These are phyloP conservation scores for Kodamaea plutei DNA, from an alignment of 1,139 yeast species.

Conservation along the genomic window DNA sequence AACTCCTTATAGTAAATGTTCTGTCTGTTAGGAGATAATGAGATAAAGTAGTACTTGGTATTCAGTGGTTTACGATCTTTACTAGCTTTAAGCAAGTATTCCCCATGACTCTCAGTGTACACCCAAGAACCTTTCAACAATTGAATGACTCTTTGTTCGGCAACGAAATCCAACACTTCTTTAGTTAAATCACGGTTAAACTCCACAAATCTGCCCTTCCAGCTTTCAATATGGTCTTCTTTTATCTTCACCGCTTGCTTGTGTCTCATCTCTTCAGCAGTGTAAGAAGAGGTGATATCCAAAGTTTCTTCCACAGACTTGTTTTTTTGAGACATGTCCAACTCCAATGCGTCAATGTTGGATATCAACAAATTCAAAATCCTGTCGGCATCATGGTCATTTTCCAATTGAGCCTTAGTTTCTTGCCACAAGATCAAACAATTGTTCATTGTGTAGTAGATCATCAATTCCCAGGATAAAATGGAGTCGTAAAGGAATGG, in stretches of 20 bases:
- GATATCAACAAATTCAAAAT: slow-evolving; percentile 39
- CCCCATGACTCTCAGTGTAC: slow-evolving; percentile 61
- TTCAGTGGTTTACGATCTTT: slow-evolving; percentile 20
- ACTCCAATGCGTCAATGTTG: slow-evolving; percentile 29
- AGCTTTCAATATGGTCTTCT: slow-evolving; percentile 22
- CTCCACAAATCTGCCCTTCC: slow-evolving; percentile 37
- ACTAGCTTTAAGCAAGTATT: slow-evolving; percentile 26
- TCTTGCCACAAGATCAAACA: slow-evolving; percentile 66
- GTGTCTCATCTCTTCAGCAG: slow-evolving; percentile 52
- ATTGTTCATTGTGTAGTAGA: slow-evolving; percentile 52
- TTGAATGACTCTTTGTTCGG: slow-evolving; percentile 70
- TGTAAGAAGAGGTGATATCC: slow-evolving; percentile 38
- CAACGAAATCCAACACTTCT: slow-evolving; percentile 73
- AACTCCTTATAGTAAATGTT: slow-evolving; percentile 60
- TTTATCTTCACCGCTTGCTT: slow-evolving; percentile 50
- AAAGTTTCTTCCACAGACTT: slow-evolving; percentile 42
- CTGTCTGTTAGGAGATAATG: slow-evolving; percentile 70
- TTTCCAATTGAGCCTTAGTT: slow-evolving; percentile 50
- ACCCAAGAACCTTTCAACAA: slow-evolving; percentile 83
- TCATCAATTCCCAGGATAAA: slow-evolving; percentile 54
- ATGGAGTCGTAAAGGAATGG: slow-evolving; percentile 43
- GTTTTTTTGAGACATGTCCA: slow-evolving; percentile 18
- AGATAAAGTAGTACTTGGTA: slow-evolving; percentile 49
- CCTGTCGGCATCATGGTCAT: slow-evolving; percentile 45
- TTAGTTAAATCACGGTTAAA: slow-evolving; percentile 50